Conservation (phyloP, 2,329 filamentous ascomycete genomes). For the Paracamarosporium sp. region DNA sequence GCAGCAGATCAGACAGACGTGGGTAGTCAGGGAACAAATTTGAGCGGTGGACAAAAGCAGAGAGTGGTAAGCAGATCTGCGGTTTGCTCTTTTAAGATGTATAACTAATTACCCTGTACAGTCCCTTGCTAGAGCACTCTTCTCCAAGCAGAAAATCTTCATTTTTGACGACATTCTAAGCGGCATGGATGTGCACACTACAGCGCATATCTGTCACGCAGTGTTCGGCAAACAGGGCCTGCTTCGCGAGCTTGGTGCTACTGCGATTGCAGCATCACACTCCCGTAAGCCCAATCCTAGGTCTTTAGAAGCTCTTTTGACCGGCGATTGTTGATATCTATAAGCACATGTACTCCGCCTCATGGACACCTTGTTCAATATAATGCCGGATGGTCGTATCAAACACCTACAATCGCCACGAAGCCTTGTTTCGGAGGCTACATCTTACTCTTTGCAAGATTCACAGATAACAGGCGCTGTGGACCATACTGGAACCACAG, state of each 20-base stretch:
- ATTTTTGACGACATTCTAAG: slow-evolving; percentile 57
- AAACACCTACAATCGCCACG: not conserved
- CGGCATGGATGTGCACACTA: slow-evolving; percentile 47
- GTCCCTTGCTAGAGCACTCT: slow-evolving; percentile 55
- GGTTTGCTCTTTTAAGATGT: not conserved
- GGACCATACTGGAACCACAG: not conserved
- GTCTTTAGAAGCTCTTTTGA: not conserved
- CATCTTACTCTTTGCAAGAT: not conserved
- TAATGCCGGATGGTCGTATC: not conserved
- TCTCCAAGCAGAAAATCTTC: slow-evolving; percentile 51
- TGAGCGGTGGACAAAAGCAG: slow-evolving; percentile 58
- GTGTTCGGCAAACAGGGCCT: not conserved
- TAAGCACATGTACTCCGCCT: slow-evolving; percentile 2
- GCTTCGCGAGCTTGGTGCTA: slow-evolving; percentile 1
- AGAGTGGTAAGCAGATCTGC: slow-evolving; percentile 37
- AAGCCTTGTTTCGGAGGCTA: not conserved
- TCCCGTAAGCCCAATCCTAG: not conserved
- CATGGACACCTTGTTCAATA: slow-evolving; percentile 1
- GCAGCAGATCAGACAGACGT: slow-evolving; percentile 46
- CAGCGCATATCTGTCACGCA: slow-evolving; percentile 2
- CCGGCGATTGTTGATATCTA: not conserved
- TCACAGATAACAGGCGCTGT: not conserved
- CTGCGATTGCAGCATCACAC: slow-evolving; percentile 4
- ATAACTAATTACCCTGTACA: not conserved
- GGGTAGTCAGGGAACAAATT: slow-evolving; percentile 54